Conservation (phyloP, 345 rosid genomes). For the Aethionema arabicum region DNA sequence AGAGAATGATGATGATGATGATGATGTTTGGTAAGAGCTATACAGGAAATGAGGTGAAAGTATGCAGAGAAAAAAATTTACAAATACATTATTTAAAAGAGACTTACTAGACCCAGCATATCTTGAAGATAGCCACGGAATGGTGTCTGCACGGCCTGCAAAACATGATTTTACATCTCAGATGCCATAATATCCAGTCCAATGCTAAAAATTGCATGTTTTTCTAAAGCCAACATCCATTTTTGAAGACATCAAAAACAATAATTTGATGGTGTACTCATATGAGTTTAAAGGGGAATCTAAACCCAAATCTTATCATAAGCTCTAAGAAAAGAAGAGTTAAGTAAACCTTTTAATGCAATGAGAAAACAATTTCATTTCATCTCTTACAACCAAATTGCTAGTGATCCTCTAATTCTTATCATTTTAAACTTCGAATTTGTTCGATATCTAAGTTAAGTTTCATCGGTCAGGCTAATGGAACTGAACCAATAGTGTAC, state of each 20-base stretch:
- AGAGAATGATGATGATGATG: not conserved
- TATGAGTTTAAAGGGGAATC: too few relatives aligned
- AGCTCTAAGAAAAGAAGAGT: not conserved
- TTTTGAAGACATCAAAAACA: not conserved
- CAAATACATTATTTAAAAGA: not conserved
- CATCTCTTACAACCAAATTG: not conserved
- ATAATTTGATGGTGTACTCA: not conserved
- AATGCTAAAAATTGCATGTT: not conserved
- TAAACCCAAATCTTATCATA: not conserved
- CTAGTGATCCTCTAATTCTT: too few relatives aligned
- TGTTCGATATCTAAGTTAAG: too few relatives aligned
- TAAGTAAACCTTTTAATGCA: not conserved
- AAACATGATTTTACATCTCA: not conserved
- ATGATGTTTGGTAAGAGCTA: not conserved
- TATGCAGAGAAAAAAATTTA: not conserved
- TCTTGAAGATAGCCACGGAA: conserved; percentile 89
- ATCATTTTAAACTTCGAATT: too few relatives aligned
- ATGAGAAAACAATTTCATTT: not conserved
- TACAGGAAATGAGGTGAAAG: not conserved
- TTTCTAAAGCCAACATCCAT: not conserved
- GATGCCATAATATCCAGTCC: not conserved
- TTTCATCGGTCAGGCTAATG: too few relatives aligned
- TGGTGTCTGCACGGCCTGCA: conserved; percentile 84
- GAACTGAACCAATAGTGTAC: too few relatives aligned
- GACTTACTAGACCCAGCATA: conserved; percentile 86